phyloP scores from a whole-genome alignment of 805 yeast genomes.

The Lachancea meyersii region DNA sequence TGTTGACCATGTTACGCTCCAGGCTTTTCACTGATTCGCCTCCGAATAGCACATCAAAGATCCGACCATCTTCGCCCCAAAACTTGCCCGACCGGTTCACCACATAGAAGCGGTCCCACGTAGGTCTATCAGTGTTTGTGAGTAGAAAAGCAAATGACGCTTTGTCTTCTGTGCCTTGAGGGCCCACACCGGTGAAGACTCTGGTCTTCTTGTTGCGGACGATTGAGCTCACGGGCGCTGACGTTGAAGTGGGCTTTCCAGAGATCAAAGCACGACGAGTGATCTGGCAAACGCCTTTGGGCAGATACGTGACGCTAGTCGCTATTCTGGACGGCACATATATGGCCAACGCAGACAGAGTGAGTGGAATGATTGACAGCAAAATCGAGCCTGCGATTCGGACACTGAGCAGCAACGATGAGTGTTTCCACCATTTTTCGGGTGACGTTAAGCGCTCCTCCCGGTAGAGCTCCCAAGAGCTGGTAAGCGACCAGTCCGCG shows the following conservation, averaged over 20 bases:
- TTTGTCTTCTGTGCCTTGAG: conserved; percentile 29
- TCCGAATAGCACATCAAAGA: conserved; percentile 28
- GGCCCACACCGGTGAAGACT: conserved; percentile 29
- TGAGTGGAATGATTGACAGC: conserved; percentile 24
- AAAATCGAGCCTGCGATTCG: conserved; percentile 24
- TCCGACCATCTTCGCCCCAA: conserved; percentile 27
- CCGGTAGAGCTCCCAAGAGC: conserved; percentile 14
- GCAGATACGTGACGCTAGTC: conserved; percentile 24
- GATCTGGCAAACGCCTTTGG: conserved; percentile 19
- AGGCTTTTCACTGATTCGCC: conserved; percentile 19
- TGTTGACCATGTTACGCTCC: conserved; percentile 5
- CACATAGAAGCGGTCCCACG: conserved; percentile 22
- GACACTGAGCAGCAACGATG: conserved; percentile 12
- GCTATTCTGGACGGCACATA: conserved; percentile 25
- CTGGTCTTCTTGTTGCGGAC: conserved; percentile 16
- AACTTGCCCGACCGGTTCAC: conserved; percentile 28
- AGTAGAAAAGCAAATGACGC: conserved; percentile 25
- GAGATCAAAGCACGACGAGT: conserved; percentile 21
- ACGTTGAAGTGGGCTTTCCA: conserved; percentile 14
- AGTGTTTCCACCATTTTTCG: conserved; percentile 8
- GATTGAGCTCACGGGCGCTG: conserved; percentile 15
- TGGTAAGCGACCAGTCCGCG: conserved; percentile 24
- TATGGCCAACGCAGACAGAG: conserved; percentile 21
- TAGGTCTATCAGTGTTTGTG: conserved; percentile 15
- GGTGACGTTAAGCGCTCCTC: background rate